These are phyloP conservation scores for Leccinum boreale DNA, from an alignment of 768 basidiomycete genomes.

Conservation along the genomic window DNA sequence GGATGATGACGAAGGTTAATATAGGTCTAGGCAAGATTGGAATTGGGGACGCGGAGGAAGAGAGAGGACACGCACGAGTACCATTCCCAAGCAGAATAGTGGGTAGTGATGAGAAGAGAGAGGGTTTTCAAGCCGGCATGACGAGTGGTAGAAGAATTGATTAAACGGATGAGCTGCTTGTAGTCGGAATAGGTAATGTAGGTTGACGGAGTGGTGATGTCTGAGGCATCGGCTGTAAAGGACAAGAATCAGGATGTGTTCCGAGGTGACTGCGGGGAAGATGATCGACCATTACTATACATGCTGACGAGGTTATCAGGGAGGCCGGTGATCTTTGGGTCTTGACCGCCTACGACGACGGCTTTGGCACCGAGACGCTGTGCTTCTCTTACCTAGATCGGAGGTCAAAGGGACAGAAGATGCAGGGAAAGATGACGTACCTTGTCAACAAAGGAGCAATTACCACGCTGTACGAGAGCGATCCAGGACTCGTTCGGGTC, in stretches of 20 bases:
- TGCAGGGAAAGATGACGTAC: slow-evolving; percentile 40
- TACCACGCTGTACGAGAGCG: slow-evolving; percentile 85
- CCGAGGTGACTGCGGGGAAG: slow-evolving; percentile 26
- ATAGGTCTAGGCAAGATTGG: slow-evolving; percentile 54
- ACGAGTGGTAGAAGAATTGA: slow-evolving; percentile 71
- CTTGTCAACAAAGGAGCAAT: slow-evolving; percentile 91
- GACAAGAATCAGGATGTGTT: slow-evolving; percentile 1
- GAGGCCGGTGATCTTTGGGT: slow-evolving; percentile 59
- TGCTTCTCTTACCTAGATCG: slow-evolving; percentile 49
- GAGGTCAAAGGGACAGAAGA: not conserved
- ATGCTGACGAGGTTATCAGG: slow-evolving; percentile 83
- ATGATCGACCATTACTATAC: slow-evolving; percentile 80
- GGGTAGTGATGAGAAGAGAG: slow-evolving; percentile 71
- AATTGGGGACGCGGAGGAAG: slow-evolving; percentile 4
- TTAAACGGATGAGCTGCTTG: slow-evolving; percentile 61
- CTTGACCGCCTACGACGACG: slow-evolving; percentile 88
- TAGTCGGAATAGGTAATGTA: slow-evolving; percentile 89
- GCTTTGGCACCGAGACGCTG: slow-evolving; percentile 75
- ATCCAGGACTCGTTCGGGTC: slow-evolving; percentile 75
- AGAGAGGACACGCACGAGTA: slow-evolving; percentile 59
- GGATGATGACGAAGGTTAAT: slow-evolving; percentile 80
- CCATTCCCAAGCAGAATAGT: slow-evolving; percentile 89
- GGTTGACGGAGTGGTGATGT: slow-evolving; percentile 79
- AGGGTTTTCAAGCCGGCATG: slow-evolving; percentile 75
- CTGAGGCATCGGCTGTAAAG: slow-evolving; percentile 72